These are phyloP conservation scores for Marasmius tenuissimus DNA, from an alignment of 1,284 basidiomycete genomes.

Conservation along the genomic window DNA sequence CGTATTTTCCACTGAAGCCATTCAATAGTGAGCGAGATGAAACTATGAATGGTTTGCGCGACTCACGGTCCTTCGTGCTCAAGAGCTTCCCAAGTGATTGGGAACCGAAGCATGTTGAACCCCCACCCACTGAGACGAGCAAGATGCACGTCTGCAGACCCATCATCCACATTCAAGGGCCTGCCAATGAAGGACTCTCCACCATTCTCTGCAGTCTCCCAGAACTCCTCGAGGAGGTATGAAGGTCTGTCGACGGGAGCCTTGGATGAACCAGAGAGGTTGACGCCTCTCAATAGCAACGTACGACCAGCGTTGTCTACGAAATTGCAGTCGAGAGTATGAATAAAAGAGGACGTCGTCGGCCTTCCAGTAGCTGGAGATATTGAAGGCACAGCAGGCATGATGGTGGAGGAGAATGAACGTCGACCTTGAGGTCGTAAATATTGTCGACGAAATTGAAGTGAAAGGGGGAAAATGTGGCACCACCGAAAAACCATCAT, in stretches of 20 bases:
- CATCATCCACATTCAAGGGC: slow-evolving; percentile 83
- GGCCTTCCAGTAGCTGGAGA: slow-evolving; percentile 72
- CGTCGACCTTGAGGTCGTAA: not conserved
- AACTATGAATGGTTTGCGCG: not conserved
- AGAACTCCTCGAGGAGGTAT: slow-evolving; percentile 76
- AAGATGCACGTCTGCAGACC: slow-evolving; percentile 87
- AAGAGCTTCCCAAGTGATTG: slow-evolving; percentile 92
- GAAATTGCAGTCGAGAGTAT: slow-evolving; percentile 75
- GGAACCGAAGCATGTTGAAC: slow-evolving; percentile 91
- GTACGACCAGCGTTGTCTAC: slow-evolving; percentile 84
- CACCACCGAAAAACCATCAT: not conserved
- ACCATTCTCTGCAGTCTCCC: slow-evolving; percentile 82
- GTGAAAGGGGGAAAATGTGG: not conserved
- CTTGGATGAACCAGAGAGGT: slow-evolving; percentile 89
- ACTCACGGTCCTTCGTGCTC: slow-evolving; percentile 95
- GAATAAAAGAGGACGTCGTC: slow-evolving; percentile 55
- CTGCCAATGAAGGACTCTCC: slow-evolving; percentile 72
- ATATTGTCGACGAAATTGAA: not conserved
- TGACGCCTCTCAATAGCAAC: slow-evolving; percentile 88
- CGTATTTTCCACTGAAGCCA: slow-evolving; percentile 77
- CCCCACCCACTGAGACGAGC: slow-evolving; percentile 89
- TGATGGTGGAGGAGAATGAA: slow-evolving; percentile 21
- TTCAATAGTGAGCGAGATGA: not conserved
- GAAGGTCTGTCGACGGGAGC: slow-evolving; percentile 75
- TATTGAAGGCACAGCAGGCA: slow-evolving; percentile 58